Percentiles rank a stretch among this genome's conserved stretches.
phyloP scores from a whole-genome alignment of 768 basidiomycete genomes.

The Tylopilus sp. region DNA sequence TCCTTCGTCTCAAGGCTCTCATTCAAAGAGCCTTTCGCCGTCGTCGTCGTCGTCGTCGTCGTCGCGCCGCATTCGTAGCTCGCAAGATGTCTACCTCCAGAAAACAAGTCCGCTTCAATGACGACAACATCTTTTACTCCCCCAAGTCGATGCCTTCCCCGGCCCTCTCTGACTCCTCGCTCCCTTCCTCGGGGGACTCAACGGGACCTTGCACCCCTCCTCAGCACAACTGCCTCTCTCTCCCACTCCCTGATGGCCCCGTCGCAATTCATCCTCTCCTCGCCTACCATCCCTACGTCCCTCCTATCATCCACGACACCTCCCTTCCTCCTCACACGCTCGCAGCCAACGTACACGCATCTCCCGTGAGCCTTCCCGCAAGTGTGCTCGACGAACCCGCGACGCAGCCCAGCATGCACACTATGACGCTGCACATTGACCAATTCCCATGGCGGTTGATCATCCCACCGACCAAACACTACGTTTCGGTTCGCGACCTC shows the following conservation, averaged over 20 bases:
- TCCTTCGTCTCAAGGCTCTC: conserved; percentile 9
- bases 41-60: conserved; percentile 11
- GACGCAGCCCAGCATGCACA: conserved; percentile 28
- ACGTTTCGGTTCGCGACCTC: conserved; percentile 47
- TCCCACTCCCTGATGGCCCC: conserved; percentile 25
- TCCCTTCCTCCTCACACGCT: conserved; percentile 20
- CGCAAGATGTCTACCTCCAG: conserved; percentile 17
- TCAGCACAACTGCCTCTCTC: conserved; percentile 16
- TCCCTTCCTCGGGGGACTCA: conserved; percentile 29
- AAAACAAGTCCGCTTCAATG: conserved; percentile 32
- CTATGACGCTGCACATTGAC: conserved; percentile 30
- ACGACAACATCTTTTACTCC: conserved; percentile 33
- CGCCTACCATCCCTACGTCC: conserved; percentile 25
- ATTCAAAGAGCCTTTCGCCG: conserved; percentile 9
- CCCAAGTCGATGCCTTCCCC: conserved; percentile 26
- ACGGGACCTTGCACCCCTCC: conserved; percentile 29
- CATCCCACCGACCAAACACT: conserved; percentile 28
- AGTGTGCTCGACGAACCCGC: conserved; percentile 28
- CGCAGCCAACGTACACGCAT: conserved; percentile 24
- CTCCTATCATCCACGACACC: conserved; percentile 21
- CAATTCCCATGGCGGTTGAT: conserved; percentile 33
- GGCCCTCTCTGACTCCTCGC: conserved; percentile 26
- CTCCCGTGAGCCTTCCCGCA: conserved; percentile 22
- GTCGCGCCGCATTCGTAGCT: conserved; percentile 3
- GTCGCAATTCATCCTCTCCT: conserved; percentile 31